phyloP scores from a whole-genome alignment of 495 filamentous ascomycete species.

The Mycothermus thermophilus region DNA sequence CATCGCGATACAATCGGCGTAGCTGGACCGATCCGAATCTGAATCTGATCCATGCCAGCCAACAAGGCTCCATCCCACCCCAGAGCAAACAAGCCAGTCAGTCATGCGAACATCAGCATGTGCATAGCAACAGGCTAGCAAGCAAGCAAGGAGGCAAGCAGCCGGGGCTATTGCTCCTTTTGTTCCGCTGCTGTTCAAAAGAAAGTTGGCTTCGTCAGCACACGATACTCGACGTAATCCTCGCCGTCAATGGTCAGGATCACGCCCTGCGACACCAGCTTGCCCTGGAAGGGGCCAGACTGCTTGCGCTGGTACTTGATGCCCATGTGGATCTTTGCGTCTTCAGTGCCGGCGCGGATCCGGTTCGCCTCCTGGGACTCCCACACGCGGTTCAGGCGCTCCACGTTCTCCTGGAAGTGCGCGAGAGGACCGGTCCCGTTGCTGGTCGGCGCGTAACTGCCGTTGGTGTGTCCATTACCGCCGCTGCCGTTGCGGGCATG shows the following conservation, averaged over 20 bases:
- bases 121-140: too few relatives aligned
- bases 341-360: slow-evolving; percentile 24
- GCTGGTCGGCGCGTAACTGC: slow-evolving; percentile 12
- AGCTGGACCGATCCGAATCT: too few relatives aligned
- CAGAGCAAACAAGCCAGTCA: too few relatives aligned
- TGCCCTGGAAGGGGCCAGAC: slow-evolving; percentile 37
- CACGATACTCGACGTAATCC: slow-evolving; percentile 44
- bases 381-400: slow-evolving; percentile 35
- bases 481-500: background rate
- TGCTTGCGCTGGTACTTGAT: slow-evolving; percentile 41
- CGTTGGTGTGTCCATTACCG: slow-evolving; percentile 1
- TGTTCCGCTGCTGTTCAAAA: slow-evolving; percentile 22
- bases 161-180: background rate
- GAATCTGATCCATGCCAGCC: too few relatives aligned
- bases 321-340: slow-evolving; percentile 37
- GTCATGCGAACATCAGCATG: too few relatives aligned
- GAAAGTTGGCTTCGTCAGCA: slow-evolving; percentile 41
- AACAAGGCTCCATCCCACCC: too few relatives aligned
- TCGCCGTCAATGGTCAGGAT: slow-evolving; percentile 44
- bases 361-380: slow-evolving; percentile 30
- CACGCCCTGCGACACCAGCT: slow-evolving; percentile 36
- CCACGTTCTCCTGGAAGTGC: slow-evolving; percentile 28
- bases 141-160: background rate
- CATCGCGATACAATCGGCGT: too few relatives aligned
- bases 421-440: too few relatives aligned